phyloP scores from a whole-genome alignment of 345 rosid genomes.

The Pistacia integerrima region DNA sequence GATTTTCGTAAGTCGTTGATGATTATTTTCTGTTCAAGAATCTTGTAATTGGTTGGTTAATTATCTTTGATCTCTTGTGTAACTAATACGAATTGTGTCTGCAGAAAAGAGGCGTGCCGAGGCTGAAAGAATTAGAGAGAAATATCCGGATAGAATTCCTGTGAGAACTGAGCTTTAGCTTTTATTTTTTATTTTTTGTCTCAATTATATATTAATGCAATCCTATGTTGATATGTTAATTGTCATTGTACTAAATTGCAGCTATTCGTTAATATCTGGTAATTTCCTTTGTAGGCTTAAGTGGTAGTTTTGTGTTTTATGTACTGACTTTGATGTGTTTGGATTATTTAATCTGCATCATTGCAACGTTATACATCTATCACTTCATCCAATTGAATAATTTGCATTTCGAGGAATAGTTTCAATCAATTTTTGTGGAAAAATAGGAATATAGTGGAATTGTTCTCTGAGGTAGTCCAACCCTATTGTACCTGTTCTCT shows the following conservation, averaged over 20 bases:
- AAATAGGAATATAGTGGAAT: background rate
- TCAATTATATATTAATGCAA: background rate
- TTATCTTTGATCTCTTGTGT: constrained; percentile 5
- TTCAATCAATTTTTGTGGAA: background rate
- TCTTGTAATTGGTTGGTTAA: background rate
- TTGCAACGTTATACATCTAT: background rate
- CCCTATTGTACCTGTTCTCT: too few relatives aligned
- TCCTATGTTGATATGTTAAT: background rate
- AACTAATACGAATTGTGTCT: constrained; percentile 15
- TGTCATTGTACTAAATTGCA: background rate
- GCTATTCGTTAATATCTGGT: background rate
- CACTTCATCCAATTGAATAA: background rate
- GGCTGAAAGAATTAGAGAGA: constrained; percentile 70
- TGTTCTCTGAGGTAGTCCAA: too few relatives aligned
- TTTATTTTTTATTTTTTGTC: background rate
- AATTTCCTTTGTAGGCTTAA: background rate
- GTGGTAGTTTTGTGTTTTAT: background rate
- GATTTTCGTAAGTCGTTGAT: constrained; percentile 51
- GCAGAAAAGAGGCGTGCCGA: constrained; percentile 74
- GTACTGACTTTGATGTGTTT: background rate
- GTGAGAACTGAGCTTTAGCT: constrained; percentile 31
- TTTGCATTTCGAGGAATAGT: background rate
- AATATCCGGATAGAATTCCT: constrained; percentile 76
- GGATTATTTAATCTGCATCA: background rate
- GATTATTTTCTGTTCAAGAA: background rate